These are phyloP conservation scores for Didymella pinodella DNA, from an alignment of 2,329 filamentous ascomycete genomes.

Conservation along the genomic window DNA sequence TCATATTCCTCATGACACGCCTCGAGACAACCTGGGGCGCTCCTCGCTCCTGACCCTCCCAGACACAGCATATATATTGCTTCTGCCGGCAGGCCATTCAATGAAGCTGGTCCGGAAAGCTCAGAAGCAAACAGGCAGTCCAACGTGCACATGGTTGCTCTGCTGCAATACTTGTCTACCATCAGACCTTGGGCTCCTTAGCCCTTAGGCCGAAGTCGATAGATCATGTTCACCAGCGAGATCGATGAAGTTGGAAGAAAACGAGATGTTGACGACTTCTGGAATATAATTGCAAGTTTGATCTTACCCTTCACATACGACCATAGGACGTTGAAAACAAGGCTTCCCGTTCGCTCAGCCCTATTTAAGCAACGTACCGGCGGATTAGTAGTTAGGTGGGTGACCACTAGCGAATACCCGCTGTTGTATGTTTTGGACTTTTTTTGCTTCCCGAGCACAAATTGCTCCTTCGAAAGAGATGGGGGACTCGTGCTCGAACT, in stretches of 20 bases:
- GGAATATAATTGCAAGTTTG: too few relatives aligned
- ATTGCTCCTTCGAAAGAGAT: too few relatives aligned
- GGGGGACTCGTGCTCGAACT: not conserved
- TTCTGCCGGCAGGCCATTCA: not conserved
- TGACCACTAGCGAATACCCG: too few relatives aligned
- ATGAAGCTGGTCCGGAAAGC: not conserved
- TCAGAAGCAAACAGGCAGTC: not conserved
- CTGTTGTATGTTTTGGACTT: too few relatives aligned
- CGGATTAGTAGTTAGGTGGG: too few relatives aligned
- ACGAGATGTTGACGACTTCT: too few relatives aligned
- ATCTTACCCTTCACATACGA: too few relatives aligned
- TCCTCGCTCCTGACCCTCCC: not conserved
- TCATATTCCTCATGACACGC: not conserved
- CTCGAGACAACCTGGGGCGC: not conserved
- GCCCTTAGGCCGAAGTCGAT: not conserved
- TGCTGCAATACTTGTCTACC: not conserved
- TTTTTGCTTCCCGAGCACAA: too few relatives aligned
- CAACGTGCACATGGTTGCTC: not conserved
- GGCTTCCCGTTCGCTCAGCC: too few relatives aligned
- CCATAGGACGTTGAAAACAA: too few relatives aligned
- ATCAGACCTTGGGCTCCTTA: not conserved
- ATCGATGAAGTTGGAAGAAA: not conserved
- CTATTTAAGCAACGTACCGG: too few relatives aligned
- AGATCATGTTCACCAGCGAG: not conserved
- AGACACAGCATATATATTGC: not conserved